Evolutionary conservation across 1,284 basidiomycete species (phyloP).

Genomic region (Prillingera fragicola): DNA sequence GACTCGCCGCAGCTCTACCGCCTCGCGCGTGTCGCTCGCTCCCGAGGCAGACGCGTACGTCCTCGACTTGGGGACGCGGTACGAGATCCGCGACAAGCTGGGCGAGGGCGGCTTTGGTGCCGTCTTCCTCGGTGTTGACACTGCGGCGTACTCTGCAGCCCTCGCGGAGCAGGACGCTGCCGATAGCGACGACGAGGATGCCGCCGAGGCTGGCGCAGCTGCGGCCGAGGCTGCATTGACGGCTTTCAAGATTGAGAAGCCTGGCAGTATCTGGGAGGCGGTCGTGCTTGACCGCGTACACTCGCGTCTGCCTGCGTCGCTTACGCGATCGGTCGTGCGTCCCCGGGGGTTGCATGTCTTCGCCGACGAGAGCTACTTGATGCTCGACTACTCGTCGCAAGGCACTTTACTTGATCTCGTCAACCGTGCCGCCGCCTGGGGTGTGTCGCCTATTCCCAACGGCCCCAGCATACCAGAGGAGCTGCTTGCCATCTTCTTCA

Average conservation of each 20-base stretch:
- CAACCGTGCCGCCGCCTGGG: constrained; percentile 69
- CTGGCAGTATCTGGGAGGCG: constrained; percentile 88
- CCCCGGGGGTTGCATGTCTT: constrained; percentile 74
- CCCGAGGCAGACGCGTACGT: constrained; percentile 27
- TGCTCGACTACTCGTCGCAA: constrained; percentile 83
- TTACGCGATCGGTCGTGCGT: constrained; percentile 63
- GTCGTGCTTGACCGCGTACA: constrained; percentile 77
- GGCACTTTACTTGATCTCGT: constrained; percentile 90
- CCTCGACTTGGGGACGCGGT: constrained; percentile 56
- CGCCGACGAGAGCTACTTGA: constrained; percentile 81
- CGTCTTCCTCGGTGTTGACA: constrained; percentile 71
- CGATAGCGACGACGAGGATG: constrained; percentile 57
- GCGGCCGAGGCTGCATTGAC: constrained; percentile 59
- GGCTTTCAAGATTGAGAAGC: constrained; percentile 89
- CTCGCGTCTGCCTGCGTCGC: constrained; percentile 55
- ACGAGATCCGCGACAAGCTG: constrained; percentile 74
- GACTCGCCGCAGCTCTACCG: constrained; percentile 39
- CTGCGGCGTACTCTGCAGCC: constrained; percentile 54
- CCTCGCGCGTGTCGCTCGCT: constrained; percentile 28
- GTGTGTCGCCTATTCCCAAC: constrained; percentile 41
- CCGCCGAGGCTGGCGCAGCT: constrained; percentile 56
- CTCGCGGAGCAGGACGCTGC: constrained; percentile 53
- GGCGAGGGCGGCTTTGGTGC: constrained; percentile 96
- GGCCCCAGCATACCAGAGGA: constrained; percentile 65
- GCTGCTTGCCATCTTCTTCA: constrained; percentile 90